A percentile compares a stretch with the other conserved stretches of the same genome.
phyloP scores from a whole-genome alignment of 140 eudicot genomes.

The Stevia rebaudiana region DNA sequence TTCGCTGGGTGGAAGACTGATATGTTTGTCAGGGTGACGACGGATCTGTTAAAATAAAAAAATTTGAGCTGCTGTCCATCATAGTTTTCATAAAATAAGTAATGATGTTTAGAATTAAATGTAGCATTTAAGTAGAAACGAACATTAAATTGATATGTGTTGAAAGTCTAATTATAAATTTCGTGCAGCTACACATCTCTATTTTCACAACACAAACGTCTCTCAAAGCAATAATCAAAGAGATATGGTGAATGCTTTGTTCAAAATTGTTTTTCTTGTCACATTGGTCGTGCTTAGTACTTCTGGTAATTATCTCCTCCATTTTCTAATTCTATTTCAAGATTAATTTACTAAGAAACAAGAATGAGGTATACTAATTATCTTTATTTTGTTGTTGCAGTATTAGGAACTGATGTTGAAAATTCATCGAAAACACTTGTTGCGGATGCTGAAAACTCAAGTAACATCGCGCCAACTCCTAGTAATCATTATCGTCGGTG shows the following conservation, averaged over 20 bases:
- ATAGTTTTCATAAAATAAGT: background rate
- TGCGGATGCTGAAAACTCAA: background rate
- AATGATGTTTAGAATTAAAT: background rate
- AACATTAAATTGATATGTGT: background rate
- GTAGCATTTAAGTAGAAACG: background rate
- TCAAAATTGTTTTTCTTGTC: conserved; percentile 12
- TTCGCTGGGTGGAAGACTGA: no score
- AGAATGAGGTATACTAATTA: no score
- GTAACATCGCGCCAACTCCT: background rate
- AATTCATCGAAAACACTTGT: background rate
- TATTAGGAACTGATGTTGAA: background rate
- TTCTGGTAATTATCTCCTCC: background rate
- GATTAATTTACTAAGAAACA: background rate
- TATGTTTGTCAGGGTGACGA: no score
- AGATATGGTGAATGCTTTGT: background rate
- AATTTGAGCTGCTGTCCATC: no score
- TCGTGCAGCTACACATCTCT: background rate
- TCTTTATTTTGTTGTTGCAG: background rate
- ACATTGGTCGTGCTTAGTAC: conserved; percentile 9
- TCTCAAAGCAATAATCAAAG: background rate
- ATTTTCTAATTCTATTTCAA: background rate
- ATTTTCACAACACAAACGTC: background rate
- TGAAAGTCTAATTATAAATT: background rate
- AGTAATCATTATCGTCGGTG: background rate
- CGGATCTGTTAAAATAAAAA: no score